phyloP scores from a whole-genome alignment of 2,329 filamentous ascomycete species.

The Stagonosporopsis rhizophila region DNA sequence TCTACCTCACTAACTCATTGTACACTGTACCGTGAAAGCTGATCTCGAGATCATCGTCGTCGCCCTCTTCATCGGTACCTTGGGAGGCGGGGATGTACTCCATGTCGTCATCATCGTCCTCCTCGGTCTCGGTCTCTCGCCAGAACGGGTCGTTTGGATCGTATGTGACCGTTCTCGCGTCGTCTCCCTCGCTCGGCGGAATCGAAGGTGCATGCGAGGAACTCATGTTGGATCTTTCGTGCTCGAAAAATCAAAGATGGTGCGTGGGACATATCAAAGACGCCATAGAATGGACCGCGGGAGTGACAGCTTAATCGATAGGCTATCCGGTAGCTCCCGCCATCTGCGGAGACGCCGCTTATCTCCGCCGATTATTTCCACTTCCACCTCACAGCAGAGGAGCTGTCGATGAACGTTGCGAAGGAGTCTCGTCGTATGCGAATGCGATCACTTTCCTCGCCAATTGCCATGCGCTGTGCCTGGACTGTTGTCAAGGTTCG shows the following conservation, averaged over 20 bases:
- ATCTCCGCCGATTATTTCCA: slow-evolving; percentile 13
- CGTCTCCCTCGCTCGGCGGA: slow-evolving; percentile 35
- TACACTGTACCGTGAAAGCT: slow-evolving; percentile 45
- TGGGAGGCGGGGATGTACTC: slow-evolving; percentile 57
- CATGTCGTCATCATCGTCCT: slow-evolving; percentile 61
- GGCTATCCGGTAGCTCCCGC: slow-evolving; percentile 8
- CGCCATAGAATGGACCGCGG: slow-evolving; percentile 7
- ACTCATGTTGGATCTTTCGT: slow-evolving; percentile 31
- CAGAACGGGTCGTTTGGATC: slow-evolving; percentile 45
- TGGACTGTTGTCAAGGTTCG: no score
- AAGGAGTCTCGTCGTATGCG: neutral
- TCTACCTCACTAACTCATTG: neutral
- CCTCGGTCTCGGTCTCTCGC: slow-evolving; percentile 44
- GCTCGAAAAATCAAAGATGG: neutral
- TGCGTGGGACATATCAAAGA: slow-evolving; percentile 3
- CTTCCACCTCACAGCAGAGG: neutral
- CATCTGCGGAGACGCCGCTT: slow-evolving; percentile 1
- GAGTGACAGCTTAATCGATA: slow-evolving; percentile 19
- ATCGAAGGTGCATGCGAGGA: slow-evolving; percentile 32
- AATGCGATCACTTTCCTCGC: no score
- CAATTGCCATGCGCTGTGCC: no score
- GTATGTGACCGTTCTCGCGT: slow-evolving; percentile 38
- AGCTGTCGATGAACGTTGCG: neutral
- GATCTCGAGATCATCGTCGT: slow-evolving; percentile 48
- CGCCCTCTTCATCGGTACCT: slow-evolving; percentile 49